Base-by-base conservation (phyloP, 495 filamentous ascomycete genomes). In the Penicillium daleae region DNA sequence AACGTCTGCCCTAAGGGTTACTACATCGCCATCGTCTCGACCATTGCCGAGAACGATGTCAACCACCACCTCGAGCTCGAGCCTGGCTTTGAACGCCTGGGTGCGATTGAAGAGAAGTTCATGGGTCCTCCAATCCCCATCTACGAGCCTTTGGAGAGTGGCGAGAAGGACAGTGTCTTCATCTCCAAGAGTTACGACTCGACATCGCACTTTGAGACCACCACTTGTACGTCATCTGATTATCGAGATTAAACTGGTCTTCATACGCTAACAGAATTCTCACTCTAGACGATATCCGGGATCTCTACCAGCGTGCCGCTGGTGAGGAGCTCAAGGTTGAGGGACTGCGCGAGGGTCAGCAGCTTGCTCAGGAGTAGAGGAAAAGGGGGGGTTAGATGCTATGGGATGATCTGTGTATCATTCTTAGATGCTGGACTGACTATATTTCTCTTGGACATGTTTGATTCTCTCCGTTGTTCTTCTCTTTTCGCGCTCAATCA, bases 1-100 rank as follows among this genome's bases (percentile, higher is more conserved):
- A 98, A 96, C 72, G 96, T 98, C 68, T 98, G 96, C 81, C 95
- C 96, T 58, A 97, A 97, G 84, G 95, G 93, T 44, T 98, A 97
- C 85, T 98, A 96, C 81, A 92, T 99, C 67, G 96, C 95, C 62
- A 97, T 97, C 67, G 93, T 99, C 56, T 96, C 92, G 53, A 99
- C 96, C 60, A 97, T 99, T 66, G 92, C 96, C 67, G 95, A 99
- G 83, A 88, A 87, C 42, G 80, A 86, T 63, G 87, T 89, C 62
- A 98, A 99, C 83, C 93, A 96, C 79, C 96, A 98, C 75, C 76
- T 97, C 27, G 95, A 99, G 79, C 88, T 99, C 4, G 89, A 93
- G 74, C 89, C 93, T 24, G 95, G 95, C 60, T 90, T 99, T 64
- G 93, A 98, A 72, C 87, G 95, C 61, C 89, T 99, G 27, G 95